Evolutionary conservation across 1,139 yeast genomes (phyloP).

Genomic region (Geotrichum cucujoidarum): DNA sequence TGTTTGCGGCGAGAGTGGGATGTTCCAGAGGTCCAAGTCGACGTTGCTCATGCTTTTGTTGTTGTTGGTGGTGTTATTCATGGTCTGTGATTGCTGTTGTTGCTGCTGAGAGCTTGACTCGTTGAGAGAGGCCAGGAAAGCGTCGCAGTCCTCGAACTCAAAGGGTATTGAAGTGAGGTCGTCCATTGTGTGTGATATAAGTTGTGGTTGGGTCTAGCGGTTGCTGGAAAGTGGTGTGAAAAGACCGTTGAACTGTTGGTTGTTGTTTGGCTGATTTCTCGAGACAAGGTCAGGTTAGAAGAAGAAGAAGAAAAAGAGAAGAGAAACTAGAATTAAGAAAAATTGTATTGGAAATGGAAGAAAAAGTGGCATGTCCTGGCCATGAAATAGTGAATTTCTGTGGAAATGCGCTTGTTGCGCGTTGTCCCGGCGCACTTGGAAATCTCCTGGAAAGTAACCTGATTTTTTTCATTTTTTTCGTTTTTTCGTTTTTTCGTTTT

Average conservation of each 20-base stretch:
- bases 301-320: neutral
- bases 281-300: neutral
- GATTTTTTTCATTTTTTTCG: too few species aligned
- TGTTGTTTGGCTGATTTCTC: too few species aligned
- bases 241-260: neutral
- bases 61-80: constrained; percentile 4
- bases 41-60: too few species aligned
- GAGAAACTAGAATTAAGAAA: neutral
- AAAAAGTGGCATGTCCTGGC: constrained; percentile 1
- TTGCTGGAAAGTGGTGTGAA: constrained; percentile 2
- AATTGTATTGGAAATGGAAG: too few species aligned
- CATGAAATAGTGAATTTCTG: too few species aligned
- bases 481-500: too few species aligned
- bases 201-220: neutral
- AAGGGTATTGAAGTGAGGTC: constrained; percentile 18
- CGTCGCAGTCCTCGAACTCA: constrained; percentile 29
- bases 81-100: neutral
- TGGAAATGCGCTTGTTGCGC: too few species aligned
- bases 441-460: too few species aligned
- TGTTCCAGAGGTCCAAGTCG: neutral
- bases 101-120: constrained; percentile 13
- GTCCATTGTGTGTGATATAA: constrained; percentile 8
- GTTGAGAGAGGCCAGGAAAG: constrained; percentile 25
- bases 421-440: too few species aligned
- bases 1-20: neutral